These are phyloP conservation scores for Metschnikowia baotianmanensis DNA, from an alignment of 805 yeast species.

Conservation along the genomic window DNA sequence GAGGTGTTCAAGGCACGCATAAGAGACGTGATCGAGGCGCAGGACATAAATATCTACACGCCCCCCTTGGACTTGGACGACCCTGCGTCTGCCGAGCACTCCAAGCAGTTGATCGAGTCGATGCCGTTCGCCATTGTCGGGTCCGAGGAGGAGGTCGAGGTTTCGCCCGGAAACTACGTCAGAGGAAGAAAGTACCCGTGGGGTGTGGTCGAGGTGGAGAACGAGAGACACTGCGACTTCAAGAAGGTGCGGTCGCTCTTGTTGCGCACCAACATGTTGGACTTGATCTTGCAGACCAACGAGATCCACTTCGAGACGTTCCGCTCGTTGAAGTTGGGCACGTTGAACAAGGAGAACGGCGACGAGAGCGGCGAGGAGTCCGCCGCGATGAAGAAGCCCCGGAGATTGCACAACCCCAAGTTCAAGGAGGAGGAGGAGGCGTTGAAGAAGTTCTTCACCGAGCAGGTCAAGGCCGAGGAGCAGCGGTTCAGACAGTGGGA, in stretches of 20 bases:
- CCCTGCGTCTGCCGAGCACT: conserved; percentile 74
- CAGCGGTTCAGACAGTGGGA: conserved; percentile 99
- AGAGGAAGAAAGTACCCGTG: conserved; percentile 86
- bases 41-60: conserved; percentile 78
- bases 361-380: conserved; percentile 21
- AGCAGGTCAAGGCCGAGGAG: conserved; percentile 93
- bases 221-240: conserved; percentile 83
- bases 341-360: conserved; percentile 30
- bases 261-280: conserved; percentile 80
- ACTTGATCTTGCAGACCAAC: conserved; percentile 73
- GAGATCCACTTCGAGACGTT: conserved; percentile 79
- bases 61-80: conserved; percentile 79
- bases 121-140: conserved; percentile 89
- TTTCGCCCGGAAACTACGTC: conserved; percentile 59
- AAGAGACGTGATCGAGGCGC: conserved; percentile 78
- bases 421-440: conserved; percentile 96
- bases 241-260: conserved; percentile 74
- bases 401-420: conserved; percentile 76
- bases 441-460: conserved; percentile 90
- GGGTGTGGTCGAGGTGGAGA: conserved; percentile 88
- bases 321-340: conserved; percentile 67
- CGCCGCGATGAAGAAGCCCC: conserved; percentile 43
- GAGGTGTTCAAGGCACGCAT: conserved; percentile 69
- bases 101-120: conserved; percentile 72
- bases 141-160: conserved; percentile 66